Evolutionary conservation across 1,284 basidiomycete genomes (phyloP).

Genomic region (Puccinia horiana): DNA sequence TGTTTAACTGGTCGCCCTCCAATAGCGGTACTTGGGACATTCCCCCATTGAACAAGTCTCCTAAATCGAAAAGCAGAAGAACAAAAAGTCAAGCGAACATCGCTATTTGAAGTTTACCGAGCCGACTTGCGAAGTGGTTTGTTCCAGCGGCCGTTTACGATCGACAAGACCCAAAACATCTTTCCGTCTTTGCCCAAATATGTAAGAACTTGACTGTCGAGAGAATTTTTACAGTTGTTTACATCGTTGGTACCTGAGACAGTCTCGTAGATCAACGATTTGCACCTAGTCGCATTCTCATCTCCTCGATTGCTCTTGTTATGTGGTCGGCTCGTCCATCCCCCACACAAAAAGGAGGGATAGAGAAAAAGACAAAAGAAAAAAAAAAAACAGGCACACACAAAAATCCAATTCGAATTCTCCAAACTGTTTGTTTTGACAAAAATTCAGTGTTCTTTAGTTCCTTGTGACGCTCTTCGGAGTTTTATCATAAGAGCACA

Average conservation of each 20-base stretch:
- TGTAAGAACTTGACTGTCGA: no score
- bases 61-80: neutral
- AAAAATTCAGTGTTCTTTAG: neutral
- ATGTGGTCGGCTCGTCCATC: neutral
- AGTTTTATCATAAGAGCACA: conserved; percentile 30
- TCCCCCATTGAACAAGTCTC: conserved; percentile 3
- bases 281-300: neutral
- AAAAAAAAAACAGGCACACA: neutral
- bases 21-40: neutral
- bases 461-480: conserved; percentile 8
- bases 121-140: neutral
- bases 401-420: neutral
- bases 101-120: neutral
- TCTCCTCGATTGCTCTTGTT: conserved; percentile 21
- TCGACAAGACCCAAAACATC: neutral
- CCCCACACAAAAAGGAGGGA: neutral
- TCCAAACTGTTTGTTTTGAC: neutral
- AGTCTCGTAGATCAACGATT: conserved; percentile 1
- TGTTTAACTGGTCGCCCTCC: neutral
- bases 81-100: neutral
- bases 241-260: conserved; percentile 18
- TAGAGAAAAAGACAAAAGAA: neutral
- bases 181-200: neutral
- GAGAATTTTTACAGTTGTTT: neutral
- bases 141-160: conserved; percentile 4